Evolutionary conservation across 1,284 basidiomycete genomes (phyloP).

Genomic region (Trichosporon sp.): DNA sequence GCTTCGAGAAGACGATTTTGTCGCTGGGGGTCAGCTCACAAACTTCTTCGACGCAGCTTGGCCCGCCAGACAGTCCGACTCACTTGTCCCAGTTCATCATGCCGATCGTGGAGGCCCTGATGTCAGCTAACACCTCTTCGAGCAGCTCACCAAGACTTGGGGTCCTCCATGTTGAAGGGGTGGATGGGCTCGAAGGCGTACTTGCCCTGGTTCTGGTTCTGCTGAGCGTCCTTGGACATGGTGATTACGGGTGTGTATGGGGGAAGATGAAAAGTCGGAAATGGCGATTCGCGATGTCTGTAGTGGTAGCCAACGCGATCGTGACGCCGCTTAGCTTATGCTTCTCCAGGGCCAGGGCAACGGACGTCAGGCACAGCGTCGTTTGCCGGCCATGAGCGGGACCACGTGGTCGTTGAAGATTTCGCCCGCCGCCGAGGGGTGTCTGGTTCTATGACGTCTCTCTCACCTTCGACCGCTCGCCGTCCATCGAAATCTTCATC

Average conservation of each 20-base stretch:
- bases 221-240: constrained; percentile 26
- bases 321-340: neutral
- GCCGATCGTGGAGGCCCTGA: constrained; percentile 41
- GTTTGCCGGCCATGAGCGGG: neutral
- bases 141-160: constrained; percentile 49
- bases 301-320: neutral
- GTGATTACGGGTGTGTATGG: neutral
- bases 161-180: constrained; percentile 56
- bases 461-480: neutral
- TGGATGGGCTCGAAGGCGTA: constrained; percentile 55
- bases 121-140: constrained; percentile 6
- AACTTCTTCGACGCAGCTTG: too few species aligned
- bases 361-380: neutral
- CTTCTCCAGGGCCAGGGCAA: neutral
- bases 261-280: constrained; percentile 6
- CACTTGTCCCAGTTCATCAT: constrained; percentile 57
- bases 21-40: constrained; percentile 39
- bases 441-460: constrained; percentile 7
- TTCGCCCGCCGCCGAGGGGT: neutral
- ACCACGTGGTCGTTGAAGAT: constrained; percentile 16
- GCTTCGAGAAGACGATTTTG: constrained; percentile 57
- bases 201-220: constrained; percentile 14
- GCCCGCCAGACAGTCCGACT: constrained; percentile 20
- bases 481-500: constrained; percentile 11
- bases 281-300: neutral